These are phyloP conservation scores for Psilocybe cyanescens DNA, from an alignment of 768 basidiomycete genomes.

Conservation along the genomic window DNA sequence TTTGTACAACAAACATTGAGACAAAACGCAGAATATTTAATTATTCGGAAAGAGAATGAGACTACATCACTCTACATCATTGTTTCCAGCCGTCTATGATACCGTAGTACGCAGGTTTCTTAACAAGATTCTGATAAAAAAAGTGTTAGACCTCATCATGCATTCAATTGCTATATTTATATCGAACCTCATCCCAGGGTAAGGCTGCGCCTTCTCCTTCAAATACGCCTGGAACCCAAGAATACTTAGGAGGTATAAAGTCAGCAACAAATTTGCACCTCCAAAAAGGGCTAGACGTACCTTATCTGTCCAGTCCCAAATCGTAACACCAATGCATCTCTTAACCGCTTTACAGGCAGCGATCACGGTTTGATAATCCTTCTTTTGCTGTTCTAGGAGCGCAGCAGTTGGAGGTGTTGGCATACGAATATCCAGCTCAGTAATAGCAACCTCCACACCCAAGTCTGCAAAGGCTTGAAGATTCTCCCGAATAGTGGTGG, in stretches of 20 bases:
- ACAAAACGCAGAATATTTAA: not conserved
- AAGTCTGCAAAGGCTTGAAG: constrained; percentile 56
- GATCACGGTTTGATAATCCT: constrained; percentile 61
- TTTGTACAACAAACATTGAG: not conserved
- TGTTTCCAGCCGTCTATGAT: constrained; percentile 30
- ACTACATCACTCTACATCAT: constrained; percentile 7
- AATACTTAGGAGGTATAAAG: constrained; percentile 29
- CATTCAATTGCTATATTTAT: not conserved
- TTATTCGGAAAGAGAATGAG: not conserved
- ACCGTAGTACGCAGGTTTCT: constrained; percentile 43
- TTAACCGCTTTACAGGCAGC: constrained; percentile 50
- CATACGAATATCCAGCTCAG: constrained; percentile 71
- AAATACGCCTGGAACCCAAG: constrained; percentile 41
- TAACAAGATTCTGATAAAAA: constrained; percentile 32
- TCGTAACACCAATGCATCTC: constrained; percentile 47
- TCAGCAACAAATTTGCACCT: not conserved
- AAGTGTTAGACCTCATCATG: not conserved
- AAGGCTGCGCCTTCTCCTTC: constrained; percentile 39
- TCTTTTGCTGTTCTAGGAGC: constrained; percentile 55
- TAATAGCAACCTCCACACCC: constrained; percentile 72
- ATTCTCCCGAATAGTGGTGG: constrained; percentile 49
- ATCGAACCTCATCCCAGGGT: constrained; percentile 39
- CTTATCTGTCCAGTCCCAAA: constrained; percentile 53
- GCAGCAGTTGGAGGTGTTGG: constrained; percentile 55
- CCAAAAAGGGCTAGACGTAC: constrained; percentile 15